Evolutionary conservation across 2,329 filamentous ascomycete genomes (phyloP).

Genomic region (Colletotrichum chlorophyti): DNA sequence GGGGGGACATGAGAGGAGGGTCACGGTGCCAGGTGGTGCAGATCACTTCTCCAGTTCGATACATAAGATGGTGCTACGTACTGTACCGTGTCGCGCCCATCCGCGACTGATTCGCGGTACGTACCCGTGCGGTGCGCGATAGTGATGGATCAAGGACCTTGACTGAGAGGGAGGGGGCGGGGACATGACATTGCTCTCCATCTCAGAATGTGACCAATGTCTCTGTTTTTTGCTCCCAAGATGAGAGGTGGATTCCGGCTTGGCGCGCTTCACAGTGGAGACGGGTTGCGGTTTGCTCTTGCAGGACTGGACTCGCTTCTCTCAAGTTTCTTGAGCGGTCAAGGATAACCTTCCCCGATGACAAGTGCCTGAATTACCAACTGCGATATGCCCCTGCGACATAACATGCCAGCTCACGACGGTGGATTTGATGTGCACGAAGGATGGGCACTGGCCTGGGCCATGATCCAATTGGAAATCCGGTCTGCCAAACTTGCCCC

Average conservation of each 20-base stretch:
- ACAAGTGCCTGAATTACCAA: too few relatives aligned
- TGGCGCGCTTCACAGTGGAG: conserved; percentile 20
- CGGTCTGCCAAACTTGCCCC: too few relatives aligned
- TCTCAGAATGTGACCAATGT: not conserved
- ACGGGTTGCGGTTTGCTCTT: conserved; percentile 6
- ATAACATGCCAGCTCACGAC: conserved; percentile 24
- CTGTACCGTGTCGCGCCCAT: conserved; percentile 20
- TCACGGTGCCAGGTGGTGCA: conserved; percentile 18
- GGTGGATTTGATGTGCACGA: too few relatives aligned
- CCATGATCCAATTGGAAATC: too few relatives aligned
- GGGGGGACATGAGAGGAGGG: conserved; percentile 13
- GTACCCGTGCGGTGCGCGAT: not conserved
- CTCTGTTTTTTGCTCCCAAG: conserved; percentile 8
- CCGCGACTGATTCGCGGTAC: not conserved
- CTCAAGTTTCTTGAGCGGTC: conserved; percentile 19
- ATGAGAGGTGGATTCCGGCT: conserved; percentile 22
- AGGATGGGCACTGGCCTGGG: too few relatives aligned
- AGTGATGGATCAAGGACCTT: not conserved
- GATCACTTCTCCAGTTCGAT: conserved; percentile 24
- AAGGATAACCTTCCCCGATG: conserved; percentile 20
- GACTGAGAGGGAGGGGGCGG: not conserved
- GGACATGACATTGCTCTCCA: not conserved
- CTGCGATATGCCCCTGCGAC: too few relatives aligned
- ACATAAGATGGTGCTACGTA: too few relatives aligned
- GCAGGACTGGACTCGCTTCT: conserved; percentile 11